Base-by-base conservation (phyloP, 164 flowering plant genomes). In the Akebia trifoliata region DNA sequence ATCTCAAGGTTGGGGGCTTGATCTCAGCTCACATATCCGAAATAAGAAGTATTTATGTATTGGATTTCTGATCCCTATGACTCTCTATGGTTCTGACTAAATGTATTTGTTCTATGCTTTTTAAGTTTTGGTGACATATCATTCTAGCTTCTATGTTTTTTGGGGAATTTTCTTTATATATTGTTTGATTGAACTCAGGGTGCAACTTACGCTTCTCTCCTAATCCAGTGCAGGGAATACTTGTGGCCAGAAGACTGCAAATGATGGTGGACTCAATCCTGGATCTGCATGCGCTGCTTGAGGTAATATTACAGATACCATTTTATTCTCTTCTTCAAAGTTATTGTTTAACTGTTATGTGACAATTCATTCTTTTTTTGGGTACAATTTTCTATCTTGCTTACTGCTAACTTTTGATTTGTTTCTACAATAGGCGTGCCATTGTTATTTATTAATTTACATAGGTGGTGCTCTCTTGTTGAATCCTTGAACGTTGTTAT, bases 201-300 rank as follows among this genome's bases (percentile, higher is more conserved):
- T 51, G 57, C 57, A 35, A 52, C 44, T 62, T 52, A 62, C 51
- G 52, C 43, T 46, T 54, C 18, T 62, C 50, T 46, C 8, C 55
- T 17, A 57, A 62, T 62, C 67, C 66, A 64, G 64, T 60, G 69
- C 73, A 64, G 73, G 69, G 73, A 56, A 55, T 69, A 55, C 55
- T 64, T 28, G 22, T 69, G 37, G 69, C 73, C 39, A 60, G 46
- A 32, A 64, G 65, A 56, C 58, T 69, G 50, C 73, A 64, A 56
- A 38, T 50, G 24, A 43, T 60, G 52, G 45, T 47, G 26, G 56
- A 45, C 10, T 42, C 73, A 18, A 40, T 69, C 62, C 55, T 69
- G 56, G 73, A 69, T 56, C 62, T 69, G 24, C 73, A 69, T 64
- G 35, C 66, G 44, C 22, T 56, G 40, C 59, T 69, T 34, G 62